These are phyloP conservation scores for Mycena filopes DNA, from an alignment of 768 basidiomycete genomes.

Conservation along the genomic window DNA sequence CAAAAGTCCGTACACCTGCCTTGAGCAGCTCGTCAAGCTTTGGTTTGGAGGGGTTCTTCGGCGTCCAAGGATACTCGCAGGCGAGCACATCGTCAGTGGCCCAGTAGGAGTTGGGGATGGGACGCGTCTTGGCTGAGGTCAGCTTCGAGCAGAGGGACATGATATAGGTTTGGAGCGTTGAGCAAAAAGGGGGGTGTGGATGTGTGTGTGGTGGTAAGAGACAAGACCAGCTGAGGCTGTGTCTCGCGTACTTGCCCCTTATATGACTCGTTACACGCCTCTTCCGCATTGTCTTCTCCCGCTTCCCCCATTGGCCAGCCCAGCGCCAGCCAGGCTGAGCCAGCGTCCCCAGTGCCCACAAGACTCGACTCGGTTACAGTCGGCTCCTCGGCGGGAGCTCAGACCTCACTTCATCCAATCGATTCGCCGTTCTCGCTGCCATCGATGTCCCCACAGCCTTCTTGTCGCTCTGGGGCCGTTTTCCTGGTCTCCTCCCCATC, in stretches of 20 bases:
- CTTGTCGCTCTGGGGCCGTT: neutral
- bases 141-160: slow-evolving; percentile 21
- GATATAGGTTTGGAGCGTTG: neutral
- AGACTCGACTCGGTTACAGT: slow-evolving; percentile 5
- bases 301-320: neutral
- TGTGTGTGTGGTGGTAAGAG: slow-evolving; percentile 15
- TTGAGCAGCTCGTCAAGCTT: slow-evolving; percentile 80
- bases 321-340: too few species aligned
- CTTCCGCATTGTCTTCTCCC: slow-evolving; percentile 13
- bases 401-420: slow-evolving; percentile 1
- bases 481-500: slow-evolving; percentile 2
- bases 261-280: slow-evolving; percentile 1
- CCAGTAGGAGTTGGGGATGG: slow-evolving; percentile 90
- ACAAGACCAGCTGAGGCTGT: slow-evolving; percentile 13
- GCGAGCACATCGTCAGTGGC: slow-evolving; percentile 77
- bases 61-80: slow-evolving; percentile 85
- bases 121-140: slow-evolving; percentile 43
- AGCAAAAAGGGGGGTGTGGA: neutral
- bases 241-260: neutral
- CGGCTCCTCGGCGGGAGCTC: neutral
- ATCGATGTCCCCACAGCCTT: neutral
- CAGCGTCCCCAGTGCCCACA: neutral
- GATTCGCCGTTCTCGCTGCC: neutral
- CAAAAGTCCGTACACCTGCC: slow-evolving; percentile 82
- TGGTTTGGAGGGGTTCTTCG: slow-evolving; percentile 63